These are phyloP conservation scores for Trifolium dubium DNA, from an alignment of 306 rosid species.

Conservation along the genomic window DNA sequence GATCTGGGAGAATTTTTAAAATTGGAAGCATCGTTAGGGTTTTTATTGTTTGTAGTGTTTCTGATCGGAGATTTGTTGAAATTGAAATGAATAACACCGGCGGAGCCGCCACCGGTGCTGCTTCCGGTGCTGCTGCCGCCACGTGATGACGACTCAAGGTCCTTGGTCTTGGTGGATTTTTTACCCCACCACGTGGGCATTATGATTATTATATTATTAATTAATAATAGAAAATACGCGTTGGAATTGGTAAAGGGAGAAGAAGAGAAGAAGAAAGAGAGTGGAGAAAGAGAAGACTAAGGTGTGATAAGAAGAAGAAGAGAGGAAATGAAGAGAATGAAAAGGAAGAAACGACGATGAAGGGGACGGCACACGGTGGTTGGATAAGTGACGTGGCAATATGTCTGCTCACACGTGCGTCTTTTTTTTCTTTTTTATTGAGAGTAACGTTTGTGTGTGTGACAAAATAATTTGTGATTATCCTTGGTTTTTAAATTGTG, in stretches of 20 bases:
- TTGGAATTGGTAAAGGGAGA: background rate
- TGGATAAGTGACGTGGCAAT: constrained; percentile 66
- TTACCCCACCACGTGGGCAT: constrained; percentile 93
- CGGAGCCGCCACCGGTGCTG: background rate
- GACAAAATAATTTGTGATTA: background rate
- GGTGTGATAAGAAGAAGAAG: background rate
- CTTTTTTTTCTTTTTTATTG: background rate
- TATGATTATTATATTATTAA: background rate
- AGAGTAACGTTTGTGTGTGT: background rate
- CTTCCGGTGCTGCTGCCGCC: background rate
- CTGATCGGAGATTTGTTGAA: constrained; percentile 52
- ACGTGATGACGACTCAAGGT: background rate
- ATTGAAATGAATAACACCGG: constrained; percentile 26
- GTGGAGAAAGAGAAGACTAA: background rate
- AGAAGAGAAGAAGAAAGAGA: background rate
- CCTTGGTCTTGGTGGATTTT: constrained; percentile 66
- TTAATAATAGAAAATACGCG: too few species aligned
- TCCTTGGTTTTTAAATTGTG: background rate
- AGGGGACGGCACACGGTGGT: constrained; percentile 80
- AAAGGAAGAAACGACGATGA: constrained; percentile 48
- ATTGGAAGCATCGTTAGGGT: constrained; percentile 48
- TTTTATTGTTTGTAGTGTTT: constrained; percentile 24
- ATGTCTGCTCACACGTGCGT: constrained; percentile 33
- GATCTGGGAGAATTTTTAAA: constrained; percentile 57
- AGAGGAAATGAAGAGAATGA: background rate